These are phyloP conservation scores for Phalaenopsis hybrid DNA, from an alignment of 116 monocot species.

Conservation along the genomic window DNA sequence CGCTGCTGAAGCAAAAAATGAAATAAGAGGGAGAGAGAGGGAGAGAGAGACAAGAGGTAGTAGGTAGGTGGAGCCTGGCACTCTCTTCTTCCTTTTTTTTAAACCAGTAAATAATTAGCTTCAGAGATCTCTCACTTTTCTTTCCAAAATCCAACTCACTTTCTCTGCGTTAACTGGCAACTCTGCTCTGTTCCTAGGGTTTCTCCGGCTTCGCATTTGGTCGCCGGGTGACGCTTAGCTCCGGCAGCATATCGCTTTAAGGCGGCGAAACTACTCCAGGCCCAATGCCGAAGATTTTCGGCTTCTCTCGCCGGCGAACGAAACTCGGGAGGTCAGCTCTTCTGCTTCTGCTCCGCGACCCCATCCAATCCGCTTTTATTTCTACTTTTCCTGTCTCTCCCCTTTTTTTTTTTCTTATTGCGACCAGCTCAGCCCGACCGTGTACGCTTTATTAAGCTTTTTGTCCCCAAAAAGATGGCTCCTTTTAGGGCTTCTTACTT, in stretches of 20 bases:
- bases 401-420: neutral
- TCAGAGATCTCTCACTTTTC: neutral
- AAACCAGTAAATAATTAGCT: neutral
- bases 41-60: neutral
- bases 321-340: constrained; percentile 69
- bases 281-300: constrained; percentile 70
- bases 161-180: neutral
- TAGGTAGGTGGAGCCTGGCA: neutral
- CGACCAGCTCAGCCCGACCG: neutral
- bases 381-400: neutral
- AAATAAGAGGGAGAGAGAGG: neutral
- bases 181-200: constrained; percentile 7
- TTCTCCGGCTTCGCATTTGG: neutral
- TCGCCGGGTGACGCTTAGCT: neutral
- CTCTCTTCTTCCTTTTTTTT: neutral
- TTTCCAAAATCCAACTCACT: neutral
- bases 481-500: constrained; percentile 8
- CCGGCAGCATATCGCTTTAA: neutral
- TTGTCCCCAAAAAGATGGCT: neutral
- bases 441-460: neutral
- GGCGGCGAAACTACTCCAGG: neutral
- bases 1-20: no score
- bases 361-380: neutral
- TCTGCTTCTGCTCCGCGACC: neutral
- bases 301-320: constrained; percentile 68